Evolutionary conservation across 768 basidiomycete genomes (phyloP), one percentile per base, ranked within the genome.

Genomic region (Tephrocybe sp.): DNA sequence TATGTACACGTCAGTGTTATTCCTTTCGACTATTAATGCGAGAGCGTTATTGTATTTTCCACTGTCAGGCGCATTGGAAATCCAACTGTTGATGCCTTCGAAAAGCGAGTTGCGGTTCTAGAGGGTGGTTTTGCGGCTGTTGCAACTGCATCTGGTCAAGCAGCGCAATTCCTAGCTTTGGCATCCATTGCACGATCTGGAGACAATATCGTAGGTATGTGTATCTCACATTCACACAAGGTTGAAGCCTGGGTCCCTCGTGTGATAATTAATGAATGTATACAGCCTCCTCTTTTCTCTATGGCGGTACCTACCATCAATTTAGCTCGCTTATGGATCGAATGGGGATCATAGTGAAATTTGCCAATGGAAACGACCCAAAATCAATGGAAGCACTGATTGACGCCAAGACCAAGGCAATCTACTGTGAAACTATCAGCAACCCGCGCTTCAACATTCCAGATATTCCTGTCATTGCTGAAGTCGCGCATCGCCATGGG

Each of bases 161-260:
- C 82, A 3, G 87, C 84, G 0, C 81, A 84, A 50, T 79, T 84
- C 62, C 67, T 86, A 65, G 75, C 82, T 0, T 72, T 87, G 46
- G 67, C 75, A 0, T 72, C 77, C 1, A 66, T 85, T 14, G 77
- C 80, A 2, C 58, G 66, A 14, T 48, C 68, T 1, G 86, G 85
- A 1, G 86, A 87, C 60, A 88, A 88, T 53, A 82, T 88, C 51
- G 75, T 87, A 2, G 72, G 79, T 2, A 76, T 74, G 79, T 78
- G 79, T 78, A 49, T 57, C 74, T 67, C 6, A 26, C 16, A 33
- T 36, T 11, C 19, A 3, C 8, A n/a, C 13, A 9, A 36, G 13
- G 4, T 13, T 17, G 2, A 17, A 11, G 36, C 49, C 3, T 52
- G n/a, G 10, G 12, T 23, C 23, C 4, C 3, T 22, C 8, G 26